Evolutionary conservation across 2,329 filamentous ascomycete genomes (phyloP).

Genomic region (Colletotrichum plurivorum): DNA sequence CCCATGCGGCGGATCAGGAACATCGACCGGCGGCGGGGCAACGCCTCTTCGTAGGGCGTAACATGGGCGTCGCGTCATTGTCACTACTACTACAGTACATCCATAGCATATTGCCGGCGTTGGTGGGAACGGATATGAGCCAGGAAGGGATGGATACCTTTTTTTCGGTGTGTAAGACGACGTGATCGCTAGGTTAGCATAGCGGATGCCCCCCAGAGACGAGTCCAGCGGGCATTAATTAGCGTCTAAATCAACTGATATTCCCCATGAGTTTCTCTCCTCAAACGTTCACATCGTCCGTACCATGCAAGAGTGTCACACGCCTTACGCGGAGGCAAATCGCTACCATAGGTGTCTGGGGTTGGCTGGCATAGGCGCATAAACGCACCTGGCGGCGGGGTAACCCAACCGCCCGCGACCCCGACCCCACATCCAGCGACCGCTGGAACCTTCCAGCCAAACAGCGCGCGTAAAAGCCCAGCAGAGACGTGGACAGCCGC

Average conservation of each 20-base stretch:
- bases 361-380: background rate
- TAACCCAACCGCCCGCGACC: slow-evolving; percentile 14
- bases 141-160: slow-evolving; percentile 19
- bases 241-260: background rate
- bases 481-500: slow-evolving; percentile 13
- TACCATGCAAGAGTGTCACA: background rate
- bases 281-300: background rate
- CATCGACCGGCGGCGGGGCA: slow-evolving; percentile 61
- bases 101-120: slow-evolving; percentile 26
- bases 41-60: slow-evolving; percentile 1
- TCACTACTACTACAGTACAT: background rate
- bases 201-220: slow-evolving; percentile 42
- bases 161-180: slow-evolving; percentile 12
- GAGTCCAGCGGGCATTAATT: slow-evolving; percentile 1
- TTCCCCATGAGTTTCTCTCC: background rate
- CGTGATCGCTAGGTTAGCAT: background rate
- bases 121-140: slow-evolving; percentile 4
- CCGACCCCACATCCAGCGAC: slow-evolving; percentile 23
- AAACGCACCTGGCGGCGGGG: slow-evolving; percentile 26
- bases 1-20: slow-evolving; percentile 69
- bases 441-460: slow-evolving; percentile 42
- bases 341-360: too few species aligned
- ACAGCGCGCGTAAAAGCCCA: slow-evolving; percentile 8
- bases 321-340: too few species aligned
- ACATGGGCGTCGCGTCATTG: background rate